Evolutionary conservation across 2,329 filamentous ascomycete species (phyloP), one percentile per base, ranked within the genome.

Genomic region (Sphaerostilbella broomeana): DNA sequence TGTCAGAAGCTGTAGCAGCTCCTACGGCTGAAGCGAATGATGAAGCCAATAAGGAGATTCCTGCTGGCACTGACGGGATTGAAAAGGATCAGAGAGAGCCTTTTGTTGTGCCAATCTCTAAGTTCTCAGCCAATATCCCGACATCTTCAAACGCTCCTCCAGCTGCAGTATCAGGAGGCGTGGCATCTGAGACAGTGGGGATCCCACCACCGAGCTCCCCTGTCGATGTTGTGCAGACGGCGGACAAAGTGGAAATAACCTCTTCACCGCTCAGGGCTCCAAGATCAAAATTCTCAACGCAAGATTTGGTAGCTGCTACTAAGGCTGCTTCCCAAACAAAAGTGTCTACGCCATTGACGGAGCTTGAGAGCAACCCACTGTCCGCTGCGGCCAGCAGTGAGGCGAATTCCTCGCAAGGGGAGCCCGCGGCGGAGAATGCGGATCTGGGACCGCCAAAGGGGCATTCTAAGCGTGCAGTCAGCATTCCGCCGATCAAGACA

Each of bases 401-500:
- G 31, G 22, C 34, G n/a, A n/a, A n/a, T n/a, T n/a, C n/a, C n/a
- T n/a, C n/a, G n/a, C n/a, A n/a, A n/a, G n/a, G n/a, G n/a, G 19
- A 15, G 18, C 20, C 18, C 18, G 35, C 40, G 31, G 33, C 21
- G n/a, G 40, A 36, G 31, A 31, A 39, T 16, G 58, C 59, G 16
- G 45, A 45, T 11, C 46, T 50, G 11, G 51, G 56, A n/a, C 38
- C 49, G 6, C 54, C 59, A 8, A 47, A 52, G 19, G 59, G 53
- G 30, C 33, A 41, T 15, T 20, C 59, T 6, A 65, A 54, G 46
- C 65, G 59, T 20, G 67, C 57, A 40, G 47, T 55, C 13, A 40
- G 52, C 8, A 54, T 73, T 15, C 73, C 80, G 19, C 75, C 76
- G 13, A 81, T 84, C 36, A 64, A 62, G 25, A 78, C 74, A 3